Percentiles rank a stretch among this genome's conserved stretches.
phyloP scores from a whole-genome alignment of 352 stramenopile genomes.

The Pythium apleroticum region DNA sequence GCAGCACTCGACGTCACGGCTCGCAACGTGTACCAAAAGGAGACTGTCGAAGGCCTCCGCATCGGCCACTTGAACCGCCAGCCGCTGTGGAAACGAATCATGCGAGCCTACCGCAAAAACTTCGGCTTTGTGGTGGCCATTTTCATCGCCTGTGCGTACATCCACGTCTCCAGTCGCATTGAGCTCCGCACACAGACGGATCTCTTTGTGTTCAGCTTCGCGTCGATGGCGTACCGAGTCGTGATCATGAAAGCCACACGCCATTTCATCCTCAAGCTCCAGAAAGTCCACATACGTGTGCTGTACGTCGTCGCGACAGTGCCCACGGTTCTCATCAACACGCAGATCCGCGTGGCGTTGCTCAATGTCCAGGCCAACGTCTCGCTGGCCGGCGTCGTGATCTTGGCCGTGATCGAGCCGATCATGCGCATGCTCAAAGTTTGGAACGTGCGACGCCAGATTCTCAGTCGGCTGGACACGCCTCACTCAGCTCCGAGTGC shows the following conservation, averaged over 20 bases:
- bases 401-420: constrained; percentile 2
- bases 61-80: background rate
- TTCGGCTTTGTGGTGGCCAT: background rate
- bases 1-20: background rate
- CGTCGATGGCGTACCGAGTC: background rate
- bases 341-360: constrained; percentile 2
- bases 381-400: background rate
- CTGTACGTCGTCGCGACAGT: background rate
- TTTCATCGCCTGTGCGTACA: background rate
- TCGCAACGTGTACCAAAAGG: constrained; percentile 1
- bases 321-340: constrained; percentile 12
- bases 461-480: background rate
- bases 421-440: constrained; percentile 6
- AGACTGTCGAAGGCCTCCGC: background rate
- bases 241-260: background rate
- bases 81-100: background rate
- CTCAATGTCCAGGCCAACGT: background rate
- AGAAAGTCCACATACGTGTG: background rate
- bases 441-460: background rate
- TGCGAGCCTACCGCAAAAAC: background rate
- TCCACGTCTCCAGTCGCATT: constrained; percentile 2
- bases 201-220: background rate
- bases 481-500: background rate
- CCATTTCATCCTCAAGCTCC: background rate
- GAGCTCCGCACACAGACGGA: background rate